Evolutionary conservation across 78 protist species (phyloP).

Genomic region (Dictyostelium firmibasis): DNA sequence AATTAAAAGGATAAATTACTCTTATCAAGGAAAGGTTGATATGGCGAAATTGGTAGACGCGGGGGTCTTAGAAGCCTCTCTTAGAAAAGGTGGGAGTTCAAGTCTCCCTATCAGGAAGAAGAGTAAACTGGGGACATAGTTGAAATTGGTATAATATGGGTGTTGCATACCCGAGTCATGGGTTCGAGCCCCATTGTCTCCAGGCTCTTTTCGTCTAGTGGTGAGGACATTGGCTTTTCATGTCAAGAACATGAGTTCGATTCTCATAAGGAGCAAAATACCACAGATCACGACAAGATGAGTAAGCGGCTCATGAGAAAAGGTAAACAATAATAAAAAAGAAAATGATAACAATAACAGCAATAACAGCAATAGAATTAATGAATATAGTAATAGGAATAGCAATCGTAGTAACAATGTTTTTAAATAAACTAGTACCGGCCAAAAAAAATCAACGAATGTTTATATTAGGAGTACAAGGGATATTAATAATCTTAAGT

Average conservation of each 20-base stretch:
- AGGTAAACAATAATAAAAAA: neutral
- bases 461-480: neutral
- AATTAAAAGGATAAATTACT: neutral
- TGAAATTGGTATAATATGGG: constrained; percentile 9
- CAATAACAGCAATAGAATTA: neutral
- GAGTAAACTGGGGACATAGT: neutral
- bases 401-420: neutral
- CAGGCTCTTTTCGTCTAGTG: constrained; percentile 47
- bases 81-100: constrained; percentile 2
- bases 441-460: neutral
- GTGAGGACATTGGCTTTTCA: constrained; percentile 53
- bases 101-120: neutral
- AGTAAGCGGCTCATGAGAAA: too few relatives aligned
- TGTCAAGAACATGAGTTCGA: constrained; percentile 39
- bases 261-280: constrained; percentile 40
- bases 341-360: neutral
- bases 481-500: neutral
- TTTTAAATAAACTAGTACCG: neutral
- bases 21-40: neutral
- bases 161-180: constrained; percentile 12
- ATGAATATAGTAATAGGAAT: neutral
- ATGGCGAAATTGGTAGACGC: constrained; percentile 8
- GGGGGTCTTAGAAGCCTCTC: constrained; percentile 7
- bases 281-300: too few relatives aligned
- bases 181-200: constrained; percentile 15